Base-by-base conservation (phyloP, 768 basidiomycete species). In the Lactarius tabidus region DNA sequence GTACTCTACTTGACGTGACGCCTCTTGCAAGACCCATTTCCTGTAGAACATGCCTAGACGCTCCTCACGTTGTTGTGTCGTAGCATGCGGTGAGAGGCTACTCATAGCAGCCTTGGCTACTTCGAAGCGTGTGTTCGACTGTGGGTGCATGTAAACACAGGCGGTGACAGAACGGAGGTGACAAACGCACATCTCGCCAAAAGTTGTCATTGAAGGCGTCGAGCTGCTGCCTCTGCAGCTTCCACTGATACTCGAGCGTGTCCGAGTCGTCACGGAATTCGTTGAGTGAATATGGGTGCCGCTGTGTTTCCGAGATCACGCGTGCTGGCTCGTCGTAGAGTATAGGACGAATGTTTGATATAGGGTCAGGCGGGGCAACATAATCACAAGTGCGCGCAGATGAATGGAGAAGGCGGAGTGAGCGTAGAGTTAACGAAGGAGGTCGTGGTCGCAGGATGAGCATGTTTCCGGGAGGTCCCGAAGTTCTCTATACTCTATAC, bases 51-150 rank as follows among this genome's bases (percentile, higher is more conserved):
- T 81, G 20, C 89, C 87, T 29, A 93, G 78, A 0, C 87, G 86
- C n/a, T 77, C 75, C 73, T 93, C 90, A 70, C 81, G 86, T 71
- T 84, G 83, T 51, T 84, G 77, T 0, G 79, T 57, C 0, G 84
- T 78, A 9, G 83, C 77, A 2, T 79, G 74, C 10, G 78, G 72
- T 0, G 87, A 86, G 31, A 90, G 79, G 60, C 84, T 80, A 10
- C 78, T 72, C 15, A 91, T 78, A 26, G 85, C 77, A 28, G 80
- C 75, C 75, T 88, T 90, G 38, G 85, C 90, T 10, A 81, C 79
- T 72, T 90, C 85, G 72, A 92, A 93, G n/a, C 91, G 86, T 12
- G 81, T 79, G 72, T 94, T 94, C 73, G 84, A 90, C 92, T 94
- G 70, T n/a, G 65, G 29, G 18, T 18, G n/a, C 20, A 10, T 43